Evolutionary conservation across 441 rosid species (phyloP), one percentile per base, ranked within the genome.

Genomic region (Gossypium davidsonii): DNA sequence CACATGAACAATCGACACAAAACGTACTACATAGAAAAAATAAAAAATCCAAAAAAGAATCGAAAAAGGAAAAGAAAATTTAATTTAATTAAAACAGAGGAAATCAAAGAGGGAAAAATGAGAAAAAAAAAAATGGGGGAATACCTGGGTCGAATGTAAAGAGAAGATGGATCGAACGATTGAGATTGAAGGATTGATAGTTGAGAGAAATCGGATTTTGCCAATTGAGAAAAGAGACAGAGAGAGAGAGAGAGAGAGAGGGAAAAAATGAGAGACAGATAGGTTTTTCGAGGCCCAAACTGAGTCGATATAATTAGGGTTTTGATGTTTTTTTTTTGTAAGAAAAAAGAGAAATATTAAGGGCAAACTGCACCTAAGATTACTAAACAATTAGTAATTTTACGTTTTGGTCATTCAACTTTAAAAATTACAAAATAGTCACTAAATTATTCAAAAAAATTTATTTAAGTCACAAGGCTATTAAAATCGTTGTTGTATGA

Each of bases 221-320:
- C 42, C 23, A 49, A 44, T 1, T 37, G 44, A 37, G 44, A 60
- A 31, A 42, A 44, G 42, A 34, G 39, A 34, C 39, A 64, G 0
- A 25, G 37, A 52, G 52, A 73, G 71, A 5, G 74, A 20, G 20
- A 44, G 53, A 20, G 2, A 51, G 78, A n/a, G n/a, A n/a, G n/a
- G n/a, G n/a, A n/a, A n/a, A n/a, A n/a, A n/a, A 34, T 34, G 44
- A 37, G 44, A 37, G 44, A 37, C 9, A 34, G 44, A 75, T 56
- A 78, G 83, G 80, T 61, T 37, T 76, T 79, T 82, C 77, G 88
- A 82, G 85, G 85, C 79, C 73, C 67, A 78, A 81, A 81, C 80
- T 78, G 82, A 81, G 79, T 78, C 72, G 70, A 73, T 59, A 53
- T 65, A 73, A 65, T 79, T 79, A 80, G 85, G 88, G 85, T 80